Percentiles rank a stretch among this genome's conserved stretches.
Conservation (phyloP, 2,329 filamentous ascomycete species). For the Fusarium kyushuense region DNA sequence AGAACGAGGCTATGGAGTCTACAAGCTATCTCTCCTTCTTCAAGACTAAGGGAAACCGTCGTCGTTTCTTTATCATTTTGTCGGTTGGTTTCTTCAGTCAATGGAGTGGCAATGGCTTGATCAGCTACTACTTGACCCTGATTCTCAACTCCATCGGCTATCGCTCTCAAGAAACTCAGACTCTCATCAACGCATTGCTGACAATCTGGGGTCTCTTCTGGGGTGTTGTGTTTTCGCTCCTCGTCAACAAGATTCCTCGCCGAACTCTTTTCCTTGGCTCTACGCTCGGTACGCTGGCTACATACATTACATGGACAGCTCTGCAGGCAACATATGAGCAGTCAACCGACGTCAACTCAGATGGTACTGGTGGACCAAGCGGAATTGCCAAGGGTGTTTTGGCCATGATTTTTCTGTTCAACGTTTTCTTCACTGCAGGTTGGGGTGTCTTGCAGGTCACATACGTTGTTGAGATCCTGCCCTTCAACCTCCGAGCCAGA, state of each 20-base stretch:
- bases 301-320: conserved; percentile 13
- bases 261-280: conserved; percentile 16
- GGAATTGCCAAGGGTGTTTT: conserved; percentile 20
- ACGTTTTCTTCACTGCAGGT: conserved; percentile 20
- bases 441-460: conserved; percentile 24
- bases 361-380: conserved; percentile 14
- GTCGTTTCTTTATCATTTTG: conserved; percentile 22
- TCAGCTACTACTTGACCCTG: conserved; percentile 21
- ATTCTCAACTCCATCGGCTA: conserved; percentile 26
- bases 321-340: conserved; percentile 18
- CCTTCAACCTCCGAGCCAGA: conserved; percentile 16
- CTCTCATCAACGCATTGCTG: conserved; percentile 7
- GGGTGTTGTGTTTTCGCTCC: conserved; percentile 13
- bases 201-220: conserved; percentile 18
- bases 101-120: conserved; percentile 18
- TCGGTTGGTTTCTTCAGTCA: conserved; percentile 21
- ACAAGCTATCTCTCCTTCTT: conserved; percentile 24
- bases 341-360: conserved; percentile 8
- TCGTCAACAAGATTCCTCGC: conserved; percentile 17
- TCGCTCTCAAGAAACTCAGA: conserved; percentile 15
- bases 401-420: conserved; percentile 26
- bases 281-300: conserved; percentile 11
- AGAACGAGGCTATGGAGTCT: conserved; percentile 7
- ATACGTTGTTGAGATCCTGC: conserved; percentile 15
- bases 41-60: conserved; percentile 21